Evolutionary conservation across 805 yeast genomes (phyloP), one percentile per base, ranked within the genome.

Genomic region (Wickerhamiella kazuoi): DNA sequence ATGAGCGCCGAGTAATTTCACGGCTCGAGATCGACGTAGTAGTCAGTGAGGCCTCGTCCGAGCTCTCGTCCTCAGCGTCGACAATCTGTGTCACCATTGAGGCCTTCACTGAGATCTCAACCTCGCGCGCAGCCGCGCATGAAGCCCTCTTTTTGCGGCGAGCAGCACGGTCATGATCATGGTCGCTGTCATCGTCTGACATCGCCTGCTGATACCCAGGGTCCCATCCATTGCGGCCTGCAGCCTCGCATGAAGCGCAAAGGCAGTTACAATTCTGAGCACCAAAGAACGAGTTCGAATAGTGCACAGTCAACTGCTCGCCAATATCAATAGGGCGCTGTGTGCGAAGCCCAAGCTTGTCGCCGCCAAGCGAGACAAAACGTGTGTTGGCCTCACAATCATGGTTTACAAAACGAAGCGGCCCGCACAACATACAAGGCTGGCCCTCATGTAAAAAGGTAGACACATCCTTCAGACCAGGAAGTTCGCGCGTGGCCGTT

Each of bases 321-420:
- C 71, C 71, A 3, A 55, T 48, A 1, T 49, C 37, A 17, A 67
- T 67, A 6, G 44, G 50, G 21, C 61, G 52, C 1, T 42, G 43
- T 1, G 69, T 60, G 4, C 50, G 44, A 4, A 67, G 50, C 18
- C 50, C 47, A 52, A 67, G 54, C 6, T 51, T 58, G 21, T 37
- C 39, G 11, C 53, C 49, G 0, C 44, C 41, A 3, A 63, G 48
- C 3, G 51, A 44, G 9, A 7, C 26, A 43, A 67, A 65, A 30
- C 50, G 51, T 2, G 65, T 56, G 46, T 67, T 67, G 3, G 67
- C 59, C n/a, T 55, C 44, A 46, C 72, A 67, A 46, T 66, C 65
- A 45, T 67, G 72, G 46, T 67, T 67, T 7, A 67, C 62, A 45
- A 67, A 67, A 30, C 72, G 51, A 13, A 64, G 58, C 0, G 71